Conservation (phyloP, 805 yeast species). For the Saccharomycopsis babjevae region DNA sequence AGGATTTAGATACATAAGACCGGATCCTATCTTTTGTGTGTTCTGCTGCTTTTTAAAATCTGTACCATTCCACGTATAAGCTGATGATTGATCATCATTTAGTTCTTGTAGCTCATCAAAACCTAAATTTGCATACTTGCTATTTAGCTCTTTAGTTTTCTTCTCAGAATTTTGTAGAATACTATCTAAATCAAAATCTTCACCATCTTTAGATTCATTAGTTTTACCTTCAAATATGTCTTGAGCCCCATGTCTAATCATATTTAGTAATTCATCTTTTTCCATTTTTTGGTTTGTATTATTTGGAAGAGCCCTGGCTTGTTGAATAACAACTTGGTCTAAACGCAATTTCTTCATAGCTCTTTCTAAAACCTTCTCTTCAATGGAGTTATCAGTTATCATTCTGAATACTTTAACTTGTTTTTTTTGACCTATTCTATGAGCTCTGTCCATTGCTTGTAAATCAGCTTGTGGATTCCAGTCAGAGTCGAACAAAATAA, state of each 20-base stretch:
- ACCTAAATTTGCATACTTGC: conserved; percentile 57
- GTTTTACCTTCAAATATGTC: conserved; percentile 36
- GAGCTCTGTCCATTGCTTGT: conserved; percentile 87
- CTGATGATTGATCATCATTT: conserved; percentile 48
- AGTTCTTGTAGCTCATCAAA: conserved; percentile 64
- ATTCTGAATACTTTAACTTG: conserved; percentile 74
- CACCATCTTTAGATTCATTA: conserved; percentile 25
- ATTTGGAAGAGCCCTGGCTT: conserved; percentile 40
- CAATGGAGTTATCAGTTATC: conserved; percentile 74
- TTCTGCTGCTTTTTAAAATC: conserved; percentile 59
- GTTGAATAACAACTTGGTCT: conserved; percentile 78
- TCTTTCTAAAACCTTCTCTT: conserved; percentile 71
- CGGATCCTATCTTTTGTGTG: conserved; percentile 34
- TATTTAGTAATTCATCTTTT: conserved; percentile 64
- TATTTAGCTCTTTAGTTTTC: conserved; percentile 51
- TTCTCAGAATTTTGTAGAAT: conserved; percentile 50
- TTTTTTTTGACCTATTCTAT: conserved; percentile 77
- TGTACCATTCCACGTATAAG: conserved; percentile 84
- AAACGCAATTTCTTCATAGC: conserved; percentile 71
- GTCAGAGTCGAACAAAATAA: conserved; percentile 66
- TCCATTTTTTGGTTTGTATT: conserved; percentile 33
- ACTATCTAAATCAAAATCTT: conserved; percentile 50
- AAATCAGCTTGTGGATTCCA: conserved; percentile 89
- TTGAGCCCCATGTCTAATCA: conserved; percentile 80
- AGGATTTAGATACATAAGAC: conserved; percentile 71